Conservation (phyloP, 352 stramenopile species). For the Pythium pyrilobum region DNA sequence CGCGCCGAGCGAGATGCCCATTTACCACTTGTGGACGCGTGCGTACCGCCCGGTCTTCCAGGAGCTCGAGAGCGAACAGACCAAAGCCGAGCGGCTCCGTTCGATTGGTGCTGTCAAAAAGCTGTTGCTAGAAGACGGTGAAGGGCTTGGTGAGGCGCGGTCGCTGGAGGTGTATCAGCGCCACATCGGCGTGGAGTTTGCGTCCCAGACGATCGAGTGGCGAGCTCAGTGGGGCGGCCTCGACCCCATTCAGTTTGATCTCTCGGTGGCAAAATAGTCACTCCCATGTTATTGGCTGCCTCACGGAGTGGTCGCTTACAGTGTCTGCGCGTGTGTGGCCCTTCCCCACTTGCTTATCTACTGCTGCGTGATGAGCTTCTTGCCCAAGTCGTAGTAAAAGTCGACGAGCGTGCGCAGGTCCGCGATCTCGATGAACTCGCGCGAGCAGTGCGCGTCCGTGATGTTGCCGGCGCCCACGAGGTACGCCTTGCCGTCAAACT, state of each 20-base stretch:
- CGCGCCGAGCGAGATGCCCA: slow-evolving; percentile 55
- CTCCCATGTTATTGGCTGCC: neutral
- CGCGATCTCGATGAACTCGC: slow-evolving; percentile 68
- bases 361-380: slow-evolving; percentile 53
- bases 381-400: slow-evolving; percentile 69
- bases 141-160: slow-evolving; percentile 27
- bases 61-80: slow-evolving; percentile 45
- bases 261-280: slow-evolving; percentile 20
- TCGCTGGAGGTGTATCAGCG: slow-evolving; percentile 43
- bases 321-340: neutral
- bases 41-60: slow-evolving; percentile 71
- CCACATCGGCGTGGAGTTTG: slow-evolving; percentile 51
- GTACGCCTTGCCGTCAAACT: slow-evolving; percentile 75
- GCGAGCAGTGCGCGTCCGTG: slow-evolving; percentile 65
- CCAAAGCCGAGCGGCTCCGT: slow-evolving; percentile 16
- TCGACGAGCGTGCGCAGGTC: slow-evolving; percentile 55
- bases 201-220: slow-evolving; percentile 37
- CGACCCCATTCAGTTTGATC: slow-evolving; percentile 59
- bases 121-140: neutral
- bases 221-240: slow-evolving; percentile 45
- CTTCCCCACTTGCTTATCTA: slow-evolving; percentile 13
- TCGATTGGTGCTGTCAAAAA: slow-evolving; percentile 24
- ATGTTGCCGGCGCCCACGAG: slow-evolving; percentile 71
- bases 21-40: slow-evolving; percentile 91
- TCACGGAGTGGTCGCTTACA: too few relatives aligned